Evolutionary conservation across 352 stramenopile genomes (phyloP).

Genomic region (Globisporangium orthogonon): DNA sequence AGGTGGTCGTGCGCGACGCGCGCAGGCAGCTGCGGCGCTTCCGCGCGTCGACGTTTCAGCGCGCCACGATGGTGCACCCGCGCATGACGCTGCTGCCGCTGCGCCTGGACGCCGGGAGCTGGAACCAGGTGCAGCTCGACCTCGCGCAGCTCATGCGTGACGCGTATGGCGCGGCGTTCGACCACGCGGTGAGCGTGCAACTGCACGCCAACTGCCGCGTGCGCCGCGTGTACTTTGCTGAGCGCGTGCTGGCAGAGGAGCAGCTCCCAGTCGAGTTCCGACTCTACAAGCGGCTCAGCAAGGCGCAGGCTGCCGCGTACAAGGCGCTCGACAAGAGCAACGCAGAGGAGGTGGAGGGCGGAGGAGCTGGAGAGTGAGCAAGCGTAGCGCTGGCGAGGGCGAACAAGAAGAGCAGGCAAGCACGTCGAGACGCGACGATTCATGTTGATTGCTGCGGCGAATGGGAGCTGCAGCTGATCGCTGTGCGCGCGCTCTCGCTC

Average conservation of each 20-base stretch:
- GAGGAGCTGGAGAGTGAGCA: neutral
- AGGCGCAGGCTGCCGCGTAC: constrained; percentile 19
- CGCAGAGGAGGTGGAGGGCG: neutral
- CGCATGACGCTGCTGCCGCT: constrained; percentile 34
- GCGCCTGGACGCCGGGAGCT: constrained; percentile 28
- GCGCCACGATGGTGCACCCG: constrained; percentile 28
- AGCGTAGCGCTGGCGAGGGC: no score
- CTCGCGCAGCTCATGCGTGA: constrained; percentile 29
- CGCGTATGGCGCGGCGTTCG: constrained; percentile 39
- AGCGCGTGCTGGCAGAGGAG: constrained; percentile 29
- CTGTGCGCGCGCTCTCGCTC: no score
- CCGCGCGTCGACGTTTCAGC: constrained; percentile 44
- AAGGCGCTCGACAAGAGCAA: constrained; percentile 14
- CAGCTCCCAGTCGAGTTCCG: constrained; percentile 45
- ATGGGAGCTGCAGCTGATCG: neutral
- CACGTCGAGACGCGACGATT: neutral
- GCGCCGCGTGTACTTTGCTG: constrained; percentile 48
- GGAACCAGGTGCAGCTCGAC: constrained; percentile 61
- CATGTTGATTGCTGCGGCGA: neutral
- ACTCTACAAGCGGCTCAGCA: constrained; percentile 39
- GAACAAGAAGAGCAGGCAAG: neutral
- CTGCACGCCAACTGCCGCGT: constrained; percentile 55
- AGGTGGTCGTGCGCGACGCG: constrained; percentile 34
- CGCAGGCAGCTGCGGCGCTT: constrained; percentile 27
- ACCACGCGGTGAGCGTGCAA: constrained; percentile 32